Evolutionary conservation across 2,329 filamentous ascomycete genomes (phyloP), one percentile per base, ranked within the genome.

Genomic region (Beauveria bassiana): DNA sequence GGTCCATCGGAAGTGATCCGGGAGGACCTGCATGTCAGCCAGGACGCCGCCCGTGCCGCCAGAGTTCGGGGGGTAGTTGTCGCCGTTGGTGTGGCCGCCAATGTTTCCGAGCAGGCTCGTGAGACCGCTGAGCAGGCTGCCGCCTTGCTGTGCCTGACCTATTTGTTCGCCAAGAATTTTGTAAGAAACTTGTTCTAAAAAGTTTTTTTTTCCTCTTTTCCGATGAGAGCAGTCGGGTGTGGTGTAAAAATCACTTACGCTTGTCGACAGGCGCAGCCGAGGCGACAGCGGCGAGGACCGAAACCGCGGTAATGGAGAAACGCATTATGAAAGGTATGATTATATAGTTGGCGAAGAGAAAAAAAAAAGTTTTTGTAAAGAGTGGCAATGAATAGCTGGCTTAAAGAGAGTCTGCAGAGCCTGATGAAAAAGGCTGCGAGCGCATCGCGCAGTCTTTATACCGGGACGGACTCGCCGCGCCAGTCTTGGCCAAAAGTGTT

Each of bases 1-100:
- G 14, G 57, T 59, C 24, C 6, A 59, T 49, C 52, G 52, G 47
- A 59, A 52, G 47, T 59, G 57, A 26, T 59, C 57, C n/a, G 47
- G 18, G 16, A 40, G 57, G 10, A 59, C 57, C 47, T 59, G 57
- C 12, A 52, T 1, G 26, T 59, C 57, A 5, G 57, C 57, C 18
- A 52, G 1, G 22, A 59, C 2, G 57, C 57, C 57, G 24, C 57
- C 57, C 3, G 47, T 52, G 47, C 57, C 57, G 24, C 57, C 57
- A 18, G 47, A 31, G 38, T 59, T 59, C 0, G 14, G 6, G 34
- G 57, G 18, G 24, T 59, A 59, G 57, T 26, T 59, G 38, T 18
- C 47, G 24, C 34, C 24, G 47, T 52, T 34, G 38, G 57, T 59
- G 57, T 59, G 57, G 38, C 47, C 57, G 47, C 57, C 57, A 6